Base-by-base conservation (phyloP, 2,329 filamentous ascomycete species). In the Xylaria sp. region DNA sequence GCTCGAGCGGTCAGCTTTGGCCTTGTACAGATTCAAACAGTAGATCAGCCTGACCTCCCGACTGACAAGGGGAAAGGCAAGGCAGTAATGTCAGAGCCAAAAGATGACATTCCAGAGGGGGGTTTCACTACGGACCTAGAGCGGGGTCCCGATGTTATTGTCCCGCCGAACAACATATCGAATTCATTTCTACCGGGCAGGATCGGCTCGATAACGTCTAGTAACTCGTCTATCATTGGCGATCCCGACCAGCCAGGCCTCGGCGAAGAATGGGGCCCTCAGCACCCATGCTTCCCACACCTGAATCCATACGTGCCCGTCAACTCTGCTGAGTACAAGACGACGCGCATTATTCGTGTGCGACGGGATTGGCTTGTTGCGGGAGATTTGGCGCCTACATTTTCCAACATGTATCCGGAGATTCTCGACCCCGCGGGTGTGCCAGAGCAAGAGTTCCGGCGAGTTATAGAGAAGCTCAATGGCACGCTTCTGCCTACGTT, bases 331-430 rank as follows among this genome's bases (percentile, higher is more conserved):
- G 85, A 95, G 65, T 91, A 91, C 70, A 75, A 81, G 51, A 85
- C 81, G 5, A 99, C 94, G 1, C 88, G 93, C 59, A 90, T 99
- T 65, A 97, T 99, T 69, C 88, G 94, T 13, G 88, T 99, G 63
- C 87, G 88, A 59, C 84, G 94, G 48, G 94, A 99, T 74, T 99
- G 92, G 90, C 87, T 97, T 76, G 75, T 92, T 35, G 84, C 87
- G 62, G 94, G 93, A 42, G 94, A 99, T 73, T 78, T 96, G 34
- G 93, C 92, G 1, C 94, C 94, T 0, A 91, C 92, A 0, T 97
- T 95, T 72, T 94, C 91, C 13, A 97, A 97, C 69, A 80, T 97
- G 2, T 99, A 99, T 69, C 94, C 94, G 0, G 94, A 99, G 72
- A 96, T 99, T 59, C 79, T 99, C 6, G 92, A 97, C 66, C 91